phyloP scores from a whole-genome alignment of 2,329 filamentous ascomycete genomes.

The Tolypocladium endophyticum region DNA sequence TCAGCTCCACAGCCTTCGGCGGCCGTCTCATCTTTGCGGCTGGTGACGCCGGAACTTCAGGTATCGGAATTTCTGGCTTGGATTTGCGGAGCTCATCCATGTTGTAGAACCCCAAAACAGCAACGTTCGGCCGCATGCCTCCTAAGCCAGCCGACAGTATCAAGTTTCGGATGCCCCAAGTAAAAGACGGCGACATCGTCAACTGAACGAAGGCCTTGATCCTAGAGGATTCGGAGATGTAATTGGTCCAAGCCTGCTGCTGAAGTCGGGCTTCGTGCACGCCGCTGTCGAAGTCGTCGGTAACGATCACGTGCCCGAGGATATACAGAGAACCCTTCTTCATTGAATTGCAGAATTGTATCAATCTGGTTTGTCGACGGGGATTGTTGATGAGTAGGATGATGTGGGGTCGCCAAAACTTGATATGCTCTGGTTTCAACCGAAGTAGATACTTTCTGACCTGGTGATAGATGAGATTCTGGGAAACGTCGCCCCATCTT shows the following conservation, averaged over 20 bases:
- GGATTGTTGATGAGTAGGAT: slow-evolving; percentile 76
- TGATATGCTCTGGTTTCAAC: slow-evolving; percentile 80
- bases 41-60: slow-evolving; percentile 32
- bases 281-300: slow-evolving; percentile 66
- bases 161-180: slow-evolving; percentile 77
- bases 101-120: slow-evolving; percentile 70
- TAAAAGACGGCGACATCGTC: slow-evolving; percentile 69
- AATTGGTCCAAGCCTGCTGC: slow-evolving; percentile 74
- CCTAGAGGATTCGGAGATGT: slow-evolving; percentile 69
- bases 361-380: slow-evolving; percentile 69
- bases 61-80: slow-evolving; percentile 43
- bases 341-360: slow-evolving; percentile 83
- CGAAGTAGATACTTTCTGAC: slow-evolving; percentile 79
- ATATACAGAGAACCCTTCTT: slow-evolving; percentile 84
- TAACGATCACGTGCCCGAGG: slow-evolving; percentile 79
- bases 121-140: slow-evolving; percentile 84
- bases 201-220: slow-evolving; percentile 89
- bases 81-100: slow-evolving; percentile 63
- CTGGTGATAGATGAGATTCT: slow-evolving; percentile 77
- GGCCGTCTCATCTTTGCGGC: slow-evolving; percentile 19
- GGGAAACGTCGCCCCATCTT: slow-evolving; percentile 82
- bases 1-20: slow-evolving; percentile 19
- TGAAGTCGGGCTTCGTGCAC: slow-evolving; percentile 74
- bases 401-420: slow-evolving; percentile 87
- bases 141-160: slow-evolving; percentile 73